These are phyloP conservation scores for Mortierella sp. DNA, from an alignment of 371 early-diverging fungal species.

Conservation along the genomic window DNA sequence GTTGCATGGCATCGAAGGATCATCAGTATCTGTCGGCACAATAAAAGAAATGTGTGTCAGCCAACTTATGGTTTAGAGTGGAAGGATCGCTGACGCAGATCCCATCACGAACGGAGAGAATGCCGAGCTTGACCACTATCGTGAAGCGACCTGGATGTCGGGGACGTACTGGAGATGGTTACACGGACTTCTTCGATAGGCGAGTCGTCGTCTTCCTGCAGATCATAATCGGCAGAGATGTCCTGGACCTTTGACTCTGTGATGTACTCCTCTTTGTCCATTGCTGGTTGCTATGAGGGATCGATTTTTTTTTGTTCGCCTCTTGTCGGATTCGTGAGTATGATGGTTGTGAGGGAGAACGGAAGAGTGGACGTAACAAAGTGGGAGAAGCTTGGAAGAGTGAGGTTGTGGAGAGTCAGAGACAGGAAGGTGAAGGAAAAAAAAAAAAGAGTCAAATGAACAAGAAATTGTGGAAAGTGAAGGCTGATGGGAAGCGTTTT, in stretches of 20 bases:
- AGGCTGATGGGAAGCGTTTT: too few species aligned
- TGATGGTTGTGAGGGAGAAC: not conserved
- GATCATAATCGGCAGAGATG: conserved; percentile 63
- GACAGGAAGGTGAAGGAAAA: too few species aligned
- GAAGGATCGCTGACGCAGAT: too few species aligned
- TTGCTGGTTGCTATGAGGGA: conserved; percentile 5
- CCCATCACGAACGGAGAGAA: too few species aligned
- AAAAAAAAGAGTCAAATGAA: too few species aligned
- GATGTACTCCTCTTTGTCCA: conserved; percentile 33
- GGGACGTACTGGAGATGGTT: conserved; percentile 66
- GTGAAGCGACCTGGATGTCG: too few species aligned
- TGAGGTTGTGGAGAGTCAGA: too few species aligned
- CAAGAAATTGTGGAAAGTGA: too few species aligned
- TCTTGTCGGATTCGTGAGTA: not conserved
- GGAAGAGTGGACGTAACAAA: not conserved
- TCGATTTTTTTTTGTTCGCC: not conserved
- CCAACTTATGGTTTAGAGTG: not conserved
- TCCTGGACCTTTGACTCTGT: conserved; percentile 46
- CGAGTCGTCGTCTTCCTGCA: conserved; percentile 71
- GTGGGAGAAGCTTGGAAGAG: too few species aligned
- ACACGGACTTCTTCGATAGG: conserved; percentile 80
- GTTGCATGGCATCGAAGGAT: conserved; percentile 72
- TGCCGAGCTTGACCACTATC: too few species aligned
- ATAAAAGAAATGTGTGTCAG: not conserved
- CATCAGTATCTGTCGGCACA: conserved; percentile 61